Percentiles rank a stretch among this genome's conserved stretches.
phyloP scores from a whole-genome alignment of 169 alveolate species.

The Eimeria tenella region DNA sequence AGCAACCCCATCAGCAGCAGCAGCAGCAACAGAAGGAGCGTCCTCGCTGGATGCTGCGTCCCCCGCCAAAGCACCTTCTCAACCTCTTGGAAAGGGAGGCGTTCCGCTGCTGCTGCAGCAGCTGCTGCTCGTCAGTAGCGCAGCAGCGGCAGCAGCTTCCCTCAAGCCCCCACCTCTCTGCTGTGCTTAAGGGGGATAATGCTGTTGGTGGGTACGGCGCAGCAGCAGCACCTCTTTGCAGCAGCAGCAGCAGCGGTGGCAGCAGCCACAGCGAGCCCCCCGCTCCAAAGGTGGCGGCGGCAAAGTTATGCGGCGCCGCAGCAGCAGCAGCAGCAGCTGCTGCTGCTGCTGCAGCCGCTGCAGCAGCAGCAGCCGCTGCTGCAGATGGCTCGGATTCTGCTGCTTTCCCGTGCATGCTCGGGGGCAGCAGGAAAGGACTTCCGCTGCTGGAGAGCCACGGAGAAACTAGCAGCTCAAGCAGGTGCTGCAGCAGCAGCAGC shows the following conservation, averaged over 20 bases:
- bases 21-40: neutral
- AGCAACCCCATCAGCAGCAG: neutral
- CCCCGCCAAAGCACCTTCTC: conserved; percentile 51
- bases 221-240: neutral
- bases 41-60: conserved; percentile 56
- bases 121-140: conserved; percentile 24
- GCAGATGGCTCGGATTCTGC: neutral
- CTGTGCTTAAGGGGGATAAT: neutral
- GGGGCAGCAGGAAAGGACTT: too few relatives aligned
- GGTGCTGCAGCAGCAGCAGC: conserved; percentile 61
- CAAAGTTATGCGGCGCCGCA: neutral
- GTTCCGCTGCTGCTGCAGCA: conserved; percentile 70
- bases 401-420: too few relatives aligned
- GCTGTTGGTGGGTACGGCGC: neutral
- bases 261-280: neutral
- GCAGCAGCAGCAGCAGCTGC: conserved; percentile 12
- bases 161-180: neutral
- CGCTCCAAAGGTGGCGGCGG: neutral
- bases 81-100: conserved; percentile 67
- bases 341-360: neutral
- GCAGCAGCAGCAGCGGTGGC: conserved; percentile 55
- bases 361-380: neutral
- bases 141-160: conserved; percentile 64
- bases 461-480: neutral
- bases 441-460: conserved; percentile 24